Evolutionary conservation across 108 stramenopile species (phyloP), one percentile per base, ranked within the genome.

Genomic region (Epipyxis sp.): DNA sequence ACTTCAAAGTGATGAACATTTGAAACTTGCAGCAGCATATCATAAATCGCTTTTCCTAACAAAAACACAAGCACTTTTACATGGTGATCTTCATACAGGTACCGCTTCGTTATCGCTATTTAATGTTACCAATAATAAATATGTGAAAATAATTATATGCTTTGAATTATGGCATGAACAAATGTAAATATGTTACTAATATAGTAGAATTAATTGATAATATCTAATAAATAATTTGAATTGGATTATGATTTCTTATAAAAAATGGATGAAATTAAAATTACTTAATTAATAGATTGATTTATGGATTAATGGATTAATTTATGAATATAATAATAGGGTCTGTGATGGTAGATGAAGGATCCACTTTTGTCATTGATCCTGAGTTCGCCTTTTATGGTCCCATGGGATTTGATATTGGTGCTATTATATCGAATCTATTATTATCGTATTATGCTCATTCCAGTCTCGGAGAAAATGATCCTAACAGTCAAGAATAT

Each of bases 341-440:
- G 1, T 80, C 78, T 43, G 83, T 88, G 67, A 88, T 88, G 88
- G 80, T 81, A 32, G 77, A 42, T 40, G 83, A 83, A 42, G 69
- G 77, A 43, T 50, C 68, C 35, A 88, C 85, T 13, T 84, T n/a
- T 80, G 86, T 84, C 1, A 88, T 88, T 54, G 88, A 88, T 43
- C 87, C 88, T 59, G 88, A 88, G 77, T 88, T 88, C 57, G 88
- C 86, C 20, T 87, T 88, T 58, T 88, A 88, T 59, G 88, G 88
- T 25, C 88, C 88, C 32, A 87, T 87, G 88, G 88, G 86, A 43
- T 88, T 88, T 76, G 88, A 88, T 37, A 40, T 80, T 34, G 88
- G 88, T 27, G 82, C 82, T 13, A 57, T 88, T 42, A 6, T 88
- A 41, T 86, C 68, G 13, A 87, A 87, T 74, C 42, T 88, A 10